Evolutionary conservation across 208 protist genomes (phyloP), one percentile per base, ranked within the genome.

Genomic region (Endotrypanum monterogeii): DNA sequence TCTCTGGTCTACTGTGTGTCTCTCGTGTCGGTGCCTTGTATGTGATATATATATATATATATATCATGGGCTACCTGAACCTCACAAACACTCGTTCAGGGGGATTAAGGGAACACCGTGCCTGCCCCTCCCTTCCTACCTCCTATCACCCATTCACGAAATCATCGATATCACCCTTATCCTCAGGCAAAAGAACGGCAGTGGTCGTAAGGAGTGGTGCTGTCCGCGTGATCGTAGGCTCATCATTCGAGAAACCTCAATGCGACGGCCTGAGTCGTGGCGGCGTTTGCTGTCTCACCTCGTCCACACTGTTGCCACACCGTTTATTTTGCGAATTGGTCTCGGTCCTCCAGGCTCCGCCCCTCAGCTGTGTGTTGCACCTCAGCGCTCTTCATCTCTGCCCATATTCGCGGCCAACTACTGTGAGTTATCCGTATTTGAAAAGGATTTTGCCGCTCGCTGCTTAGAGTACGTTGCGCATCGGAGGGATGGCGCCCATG

Each of bases 281-380:
- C 57, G 54, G 50, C 63, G 74, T 23, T 14, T 79, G 51, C 58
- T 79, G 32, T 20, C 12, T 14, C 61, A 52, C 68, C 30, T 74
- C 28, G 14, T 51, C 25, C 28, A 48, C 18, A 16, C 37, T 1
- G 12, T 23, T 2, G 23, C 48, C 1, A 50, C 35, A 4, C 68
- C 68, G 6, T 73, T 44, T 46, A 23, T 73, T 28, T 35, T 73
- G n/a, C 23, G 54, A 28, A 37, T 73, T 4, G 68, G 68, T 39
- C 28, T n/a, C 12, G 54, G 68, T 3, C 68, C 68, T 2, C 54
- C 35, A n/a, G 68, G 68, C 4, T 62, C 25, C 3, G 2, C 28
- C 35, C 52, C 68, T 23, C n/a, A 35, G 51, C 18, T 60, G 30
- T 23, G 23, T 48, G 57, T 11, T 25, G 25, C 55, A n/a, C 8